A percentile compares a stretch with the other conserved stretches of the same genome.
phyloP scores from a whole-genome alignment of 2,329 filamentous ascomycete species.

The Cladophialophora bantiana region DNA sequence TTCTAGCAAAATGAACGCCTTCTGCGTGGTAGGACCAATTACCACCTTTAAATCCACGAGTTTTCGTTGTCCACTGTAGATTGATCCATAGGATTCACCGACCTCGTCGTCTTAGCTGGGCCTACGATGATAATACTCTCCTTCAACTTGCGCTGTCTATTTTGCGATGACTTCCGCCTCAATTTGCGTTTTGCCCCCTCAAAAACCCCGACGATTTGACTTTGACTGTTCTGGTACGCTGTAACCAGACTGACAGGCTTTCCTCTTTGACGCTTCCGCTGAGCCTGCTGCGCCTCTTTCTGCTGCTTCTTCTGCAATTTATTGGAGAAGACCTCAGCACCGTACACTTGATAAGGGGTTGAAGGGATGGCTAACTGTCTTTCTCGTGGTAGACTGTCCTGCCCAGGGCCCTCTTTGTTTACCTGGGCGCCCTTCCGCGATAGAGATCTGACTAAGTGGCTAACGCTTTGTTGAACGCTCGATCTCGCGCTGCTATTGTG shows the following conservation, averaged over 20 bases:
- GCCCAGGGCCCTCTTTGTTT: slow-evolving; percentile 2
- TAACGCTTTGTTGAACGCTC: slow-evolving; percentile 34
- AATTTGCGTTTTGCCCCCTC: slow-evolving; percentile 48
- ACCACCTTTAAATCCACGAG: slow-evolving; percentile 25
- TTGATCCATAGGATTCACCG: slow-evolving; percentile 36
- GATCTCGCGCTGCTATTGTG: slow-evolving; percentile 24
- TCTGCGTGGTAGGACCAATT: background rate
- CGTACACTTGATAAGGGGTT: slow-evolving; percentile 49
- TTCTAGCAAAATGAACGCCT: background rate
- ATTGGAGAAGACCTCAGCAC: slow-evolving; percentile 47
- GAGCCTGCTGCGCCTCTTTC: slow-evolving; percentile 19
- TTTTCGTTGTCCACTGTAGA: slow-evolving; percentile 8
- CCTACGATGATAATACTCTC: slow-evolving; percentile 51
- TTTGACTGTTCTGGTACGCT: slow-evolving; percentile 37
- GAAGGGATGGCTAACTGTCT: slow-evolving; percentile 46
- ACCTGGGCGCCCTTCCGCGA: slow-evolving; percentile 20
- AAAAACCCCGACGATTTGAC: slow-evolving; percentile 40
- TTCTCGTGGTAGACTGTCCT: slow-evolving; percentile 21
- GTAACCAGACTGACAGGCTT: slow-evolving; percentile 27
- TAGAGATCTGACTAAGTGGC: slow-evolving; percentile 27
- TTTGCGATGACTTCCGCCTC: slow-evolving; percentile 46
- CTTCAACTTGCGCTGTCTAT: slow-evolving; percentile 49
- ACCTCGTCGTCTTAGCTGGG: slow-evolving; percentile 35
- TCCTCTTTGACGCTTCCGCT: slow-evolving; percentile 16
- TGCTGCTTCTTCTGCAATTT: slow-evolving; percentile 37